Base-by-base conservation (phyloP, 371 early-diverging fungal species). In the Actinomortierella ambigua region DNA sequence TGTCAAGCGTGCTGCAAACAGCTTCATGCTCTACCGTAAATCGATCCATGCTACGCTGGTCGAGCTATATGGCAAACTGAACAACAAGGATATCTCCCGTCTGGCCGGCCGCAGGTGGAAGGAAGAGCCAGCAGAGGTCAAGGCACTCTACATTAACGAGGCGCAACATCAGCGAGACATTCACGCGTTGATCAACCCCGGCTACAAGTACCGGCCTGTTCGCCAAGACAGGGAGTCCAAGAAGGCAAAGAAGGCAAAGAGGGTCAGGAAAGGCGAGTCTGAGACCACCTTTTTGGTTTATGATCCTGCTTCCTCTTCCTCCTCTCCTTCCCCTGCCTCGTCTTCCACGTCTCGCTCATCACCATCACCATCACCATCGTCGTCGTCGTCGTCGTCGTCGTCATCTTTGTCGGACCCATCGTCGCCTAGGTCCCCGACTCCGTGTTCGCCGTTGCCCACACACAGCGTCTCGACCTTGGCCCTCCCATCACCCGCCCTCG, bases 1-100 rank as follows among this genome's bases (percentile, higher is more conserved):
- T 40, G 52, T 59, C 46, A 71, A 71, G 44, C 62, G 63, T 2
- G 17, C 57, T 5, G 49, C 65, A 20, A 71, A 71, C 20, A 65
- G 63, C n/a, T 65, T 71, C 48, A 59, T 71, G 42, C 50, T 40
- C 11, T 71, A 62, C 40, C 58, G 71, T 3, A 62, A 61, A 1
- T 14, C 50, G 2, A 46, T 66, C 39, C 66, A 62, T 24, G 59
- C 65, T 0, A 13, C 23, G 34, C 53, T 71, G 24, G 66, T 62
- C 2, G 59, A 51, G 2, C 13, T 9, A 14, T 62, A 55, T 23
- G 71, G 71, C 0, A 50, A 51, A 42, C 66, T 49, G 39, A 59
- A 71, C 26, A 62, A 65, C 53, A 61, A 71, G 41, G 66, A 59
- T 40, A 63, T 71, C n/a, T 71, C 71, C 1, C 44, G 55, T 23